These are phyloP conservation scores for Arbutus unedo DNA, from an alignment of 148 eudicot genomes.

Conservation along the genomic window DNA sequence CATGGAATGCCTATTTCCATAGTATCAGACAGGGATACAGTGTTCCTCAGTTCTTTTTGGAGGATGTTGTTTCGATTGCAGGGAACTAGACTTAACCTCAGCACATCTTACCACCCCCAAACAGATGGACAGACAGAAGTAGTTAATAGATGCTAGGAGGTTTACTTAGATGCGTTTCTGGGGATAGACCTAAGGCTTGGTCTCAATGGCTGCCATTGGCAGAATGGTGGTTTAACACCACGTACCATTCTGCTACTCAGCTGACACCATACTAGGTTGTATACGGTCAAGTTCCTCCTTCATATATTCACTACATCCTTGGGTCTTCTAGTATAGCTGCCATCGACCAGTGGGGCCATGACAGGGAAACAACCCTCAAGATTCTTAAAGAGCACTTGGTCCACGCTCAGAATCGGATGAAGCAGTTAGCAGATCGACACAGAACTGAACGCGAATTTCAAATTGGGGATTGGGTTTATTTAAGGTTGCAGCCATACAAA, in stretches of 20 bases:
- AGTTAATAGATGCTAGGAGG: background rate
- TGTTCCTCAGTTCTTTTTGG: background rate
- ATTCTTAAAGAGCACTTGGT: background rate
- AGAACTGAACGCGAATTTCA: background rate
- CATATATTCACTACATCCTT: background rate
- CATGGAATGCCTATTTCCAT: background rate
- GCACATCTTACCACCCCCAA: background rate
- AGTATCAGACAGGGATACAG: background rate
- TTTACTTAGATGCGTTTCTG: background rate
- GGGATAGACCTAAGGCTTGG: background rate
- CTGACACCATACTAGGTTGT: background rate
- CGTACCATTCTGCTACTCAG: background rate
- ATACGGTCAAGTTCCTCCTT: background rate
- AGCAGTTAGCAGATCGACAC: background rate
- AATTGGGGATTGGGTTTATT: conserved; percentile 17
- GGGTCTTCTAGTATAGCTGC: too few species aligned
- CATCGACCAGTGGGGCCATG: background rate
- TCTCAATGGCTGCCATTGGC: background rate
- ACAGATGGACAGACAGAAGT: background rate
- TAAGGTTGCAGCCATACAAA: too few species aligned
- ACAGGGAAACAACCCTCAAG: background rate
- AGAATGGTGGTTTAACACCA: background rate
- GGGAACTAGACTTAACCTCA: background rate
- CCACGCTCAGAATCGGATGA: background rate
- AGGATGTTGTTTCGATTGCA: background rate